Conservation (phyloP, 768 basidiomycete genomes). For the Mycena leptocephala region DNA sequence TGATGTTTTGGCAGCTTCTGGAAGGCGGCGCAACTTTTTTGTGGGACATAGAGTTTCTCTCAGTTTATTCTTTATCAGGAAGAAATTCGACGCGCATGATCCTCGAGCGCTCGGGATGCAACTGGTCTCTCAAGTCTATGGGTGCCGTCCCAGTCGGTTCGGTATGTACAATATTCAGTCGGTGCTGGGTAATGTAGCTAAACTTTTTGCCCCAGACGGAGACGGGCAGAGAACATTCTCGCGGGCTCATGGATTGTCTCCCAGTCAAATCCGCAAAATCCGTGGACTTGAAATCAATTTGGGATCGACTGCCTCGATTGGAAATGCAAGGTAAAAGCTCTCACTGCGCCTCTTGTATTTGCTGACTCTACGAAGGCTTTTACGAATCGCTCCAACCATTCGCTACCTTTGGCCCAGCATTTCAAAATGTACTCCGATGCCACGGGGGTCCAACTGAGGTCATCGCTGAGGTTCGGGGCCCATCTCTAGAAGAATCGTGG, state of each 20-base stretch:
- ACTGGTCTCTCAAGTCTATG: background rate
- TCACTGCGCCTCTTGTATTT: too few relatives aligned
- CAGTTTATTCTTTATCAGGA: background rate
- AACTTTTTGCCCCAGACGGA: background rate
- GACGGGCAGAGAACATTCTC: background rate
- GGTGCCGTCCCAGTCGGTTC: background rate
- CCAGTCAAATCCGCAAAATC: background rate
- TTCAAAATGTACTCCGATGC: background rate
- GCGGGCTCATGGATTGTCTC: background rate
- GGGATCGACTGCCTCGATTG: background rate
- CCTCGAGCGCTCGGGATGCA: background rate
- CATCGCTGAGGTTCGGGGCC: background rate
- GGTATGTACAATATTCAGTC: background rate
- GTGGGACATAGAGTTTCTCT: background rate
- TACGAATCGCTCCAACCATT: background rate
- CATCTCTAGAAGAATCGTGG: background rate
- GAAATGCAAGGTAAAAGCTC: background rate
- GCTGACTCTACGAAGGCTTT: background rate
- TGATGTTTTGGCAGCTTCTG: background rate
- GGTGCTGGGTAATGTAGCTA: too few relatives aligned
- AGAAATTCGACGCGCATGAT: background rate
- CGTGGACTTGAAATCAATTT: background rate
- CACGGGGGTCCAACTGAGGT: background rate
- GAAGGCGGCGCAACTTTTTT: background rate
- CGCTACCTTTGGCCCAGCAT: background rate